Conservation (phyloP, 805 yeast species). For the Candida sanyiensis region DNA sequence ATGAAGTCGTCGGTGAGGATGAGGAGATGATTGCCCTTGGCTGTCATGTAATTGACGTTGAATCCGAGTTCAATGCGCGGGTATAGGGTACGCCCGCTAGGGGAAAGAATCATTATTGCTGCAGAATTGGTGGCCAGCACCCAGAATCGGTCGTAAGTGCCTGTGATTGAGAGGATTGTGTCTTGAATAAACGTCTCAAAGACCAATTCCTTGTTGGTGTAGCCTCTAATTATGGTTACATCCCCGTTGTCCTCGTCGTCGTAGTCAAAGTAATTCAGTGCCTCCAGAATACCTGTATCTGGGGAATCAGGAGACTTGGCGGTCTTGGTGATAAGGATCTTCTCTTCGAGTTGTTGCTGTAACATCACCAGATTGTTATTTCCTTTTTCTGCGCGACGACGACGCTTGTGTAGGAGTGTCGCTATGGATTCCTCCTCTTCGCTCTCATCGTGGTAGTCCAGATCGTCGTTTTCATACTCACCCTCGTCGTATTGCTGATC, state of each 20-base stretch:
- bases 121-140: conserved; percentile 57
- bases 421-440: conserved; percentile 37
- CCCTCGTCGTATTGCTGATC: conserved; percentile 25
- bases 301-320: conserved; percentile 16
- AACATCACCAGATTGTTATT: conserved; percentile 19
- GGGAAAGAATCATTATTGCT: conserved; percentile 39
- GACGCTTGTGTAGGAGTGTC: conserved; percentile 24
- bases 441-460: conserved; percentile 35
- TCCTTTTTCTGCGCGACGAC: conserved; percentile 28
- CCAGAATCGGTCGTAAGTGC: conserved; percentile 39
- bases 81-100: conserved; percentile 39
- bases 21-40: conserved; percentile 31
- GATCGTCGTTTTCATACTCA: conserved; percentile 25
- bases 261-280: conserved; percentile 27
- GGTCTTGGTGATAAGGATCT: conserved; percentile 6
- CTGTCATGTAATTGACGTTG: conserved; percentile 35
- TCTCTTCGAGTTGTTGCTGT: conserved; percentile 13
- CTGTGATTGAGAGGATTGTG: conserved; percentile 34
- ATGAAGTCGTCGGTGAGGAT: conserved; percentile 47
- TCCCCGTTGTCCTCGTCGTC: conserved; percentile 30
- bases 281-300: conserved; percentile 28
- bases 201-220: conserved; percentile 27
- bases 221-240: conserved; percentile 35
- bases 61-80: conserved; percentile 51
- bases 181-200: conserved; percentile 41